These are phyloP conservation scores for Penicillium waksmanii DNA, from an alignment of 495 filamentous ascomycete genomes.

Conservation along the genomic window DNA sequence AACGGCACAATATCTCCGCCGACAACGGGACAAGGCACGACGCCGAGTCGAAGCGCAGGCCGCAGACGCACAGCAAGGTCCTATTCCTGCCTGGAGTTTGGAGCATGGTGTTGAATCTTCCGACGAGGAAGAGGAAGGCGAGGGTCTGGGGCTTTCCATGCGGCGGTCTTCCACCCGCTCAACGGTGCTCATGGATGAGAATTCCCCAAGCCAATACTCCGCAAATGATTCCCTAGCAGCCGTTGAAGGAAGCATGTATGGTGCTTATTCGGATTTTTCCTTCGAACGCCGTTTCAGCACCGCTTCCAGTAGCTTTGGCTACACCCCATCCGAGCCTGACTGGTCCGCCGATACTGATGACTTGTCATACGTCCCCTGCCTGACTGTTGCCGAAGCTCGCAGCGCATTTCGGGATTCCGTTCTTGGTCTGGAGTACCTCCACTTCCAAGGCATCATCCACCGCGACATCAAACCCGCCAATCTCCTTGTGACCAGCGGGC, in stretches of 20 bases:
- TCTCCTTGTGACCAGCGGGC: slow-evolving; percentile 80
- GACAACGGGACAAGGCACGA: slow-evolving; percentile 59
- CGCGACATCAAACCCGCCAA: slow-evolving; percentile 99
- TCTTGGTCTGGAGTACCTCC: slow-evolving; percentile 90
- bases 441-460: slow-evolving; percentile 96
- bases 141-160: slow-evolving; percentile 42
- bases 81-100: slow-evolving; percentile 71
- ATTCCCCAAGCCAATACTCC: slow-evolving; percentile 49
- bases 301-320: slow-evolving; percentile 52
- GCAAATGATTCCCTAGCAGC: slow-evolving; percentile 55
- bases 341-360: slow-evolving; percentile 68
- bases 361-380: slow-evolving; percentile 85
- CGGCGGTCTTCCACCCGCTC: slow-evolving; percentile 42
- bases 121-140: slow-evolving; percentile 52
- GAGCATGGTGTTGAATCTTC: slow-evolving; percentile 76
- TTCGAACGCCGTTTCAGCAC: slow-evolving; percentile 53
- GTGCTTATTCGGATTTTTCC: slow-evolving; percentile 62
- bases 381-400: slow-evolving; percentile 84
- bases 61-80: slow-evolving; percentile 40
- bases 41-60: slow-evolving; percentile 57
- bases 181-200: slow-evolving; percentile 33
- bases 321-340: slow-evolving; percentile 60
- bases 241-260: slow-evolving; percentile 77
- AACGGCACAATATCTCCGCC: slow-evolving; percentile 58
- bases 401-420: slow-evolving; percentile 91